Percentiles rank a stretch among this genome's conserved stretches.
Conservation (phyloP, 208 protist genomes). For the Endotrypanum monterogeii region DNA sequence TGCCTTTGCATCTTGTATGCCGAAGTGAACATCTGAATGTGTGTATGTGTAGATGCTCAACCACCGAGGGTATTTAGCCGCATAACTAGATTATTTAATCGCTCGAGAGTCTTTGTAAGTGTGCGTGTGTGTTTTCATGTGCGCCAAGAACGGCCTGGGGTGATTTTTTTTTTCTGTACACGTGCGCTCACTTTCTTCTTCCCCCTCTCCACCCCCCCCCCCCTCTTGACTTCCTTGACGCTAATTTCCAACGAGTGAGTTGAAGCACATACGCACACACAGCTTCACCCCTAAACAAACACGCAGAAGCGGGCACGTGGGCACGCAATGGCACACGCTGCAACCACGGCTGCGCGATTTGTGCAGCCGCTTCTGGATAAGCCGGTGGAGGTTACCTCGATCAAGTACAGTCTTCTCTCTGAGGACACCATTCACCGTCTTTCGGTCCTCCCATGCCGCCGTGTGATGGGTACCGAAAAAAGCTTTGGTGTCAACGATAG, state of each 20-base stretch:
- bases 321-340: not conserved
- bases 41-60: not conserved
- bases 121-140: not conserved
- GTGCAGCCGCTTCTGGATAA: constrained; percentile 56
- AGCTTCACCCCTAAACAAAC: too few relatives aligned
- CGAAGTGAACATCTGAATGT: not conserved
- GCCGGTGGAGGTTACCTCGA: constrained; percentile 70
- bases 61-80: not conserved
- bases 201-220: not conserved
- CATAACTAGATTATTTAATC: too few relatives aligned
- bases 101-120: too few relatives aligned
- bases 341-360: constrained; percentile 22
- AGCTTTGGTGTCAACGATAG: constrained; percentile 91
- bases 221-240: not conserved
- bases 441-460: constrained; percentile 77
- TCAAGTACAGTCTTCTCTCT: constrained; percentile 93
- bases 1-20: not conserved
- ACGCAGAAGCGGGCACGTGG: too few relatives aligned
- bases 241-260: too few relatives aligned
- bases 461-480: constrained; percentile 62
- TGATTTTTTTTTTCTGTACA: not conserved
- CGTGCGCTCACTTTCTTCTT: not conserved
- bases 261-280: not conserved
- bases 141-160: not conserved
- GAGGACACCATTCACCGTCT: constrained; percentile 84